Percentiles rank a stretch among this genome's conserved stretches.
Conservation (phyloP, 257 asterid species). For the Primulina tabacum region DNA sequence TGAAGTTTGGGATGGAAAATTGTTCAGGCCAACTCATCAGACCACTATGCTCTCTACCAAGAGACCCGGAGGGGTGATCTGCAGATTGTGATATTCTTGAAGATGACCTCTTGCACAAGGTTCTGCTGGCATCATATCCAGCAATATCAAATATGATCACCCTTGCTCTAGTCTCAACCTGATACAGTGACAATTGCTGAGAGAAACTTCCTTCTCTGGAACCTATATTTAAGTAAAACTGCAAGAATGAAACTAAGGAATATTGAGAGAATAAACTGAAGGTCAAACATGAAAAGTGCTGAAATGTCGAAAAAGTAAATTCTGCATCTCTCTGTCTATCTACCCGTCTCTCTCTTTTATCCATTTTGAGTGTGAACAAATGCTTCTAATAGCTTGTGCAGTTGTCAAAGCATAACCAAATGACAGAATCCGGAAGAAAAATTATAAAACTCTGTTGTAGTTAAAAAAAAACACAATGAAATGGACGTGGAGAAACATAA, state of each 20-base stretch:
- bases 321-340: neutral
- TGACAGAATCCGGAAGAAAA: neutral
- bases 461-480: too few relatives aligned
- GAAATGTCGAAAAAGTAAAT: neutral
- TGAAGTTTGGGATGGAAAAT: slow-evolving; percentile 28
- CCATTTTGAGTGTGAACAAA: neutral
- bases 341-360: neutral
- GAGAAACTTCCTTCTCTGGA: slow-evolving; percentile 48
- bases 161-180: slow-evolving; percentile 76
- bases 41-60: slow-evolving; percentile 45
- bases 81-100: slow-evolving; percentile 42
- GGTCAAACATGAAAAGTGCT: neutral
- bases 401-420: neutral
- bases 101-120: slow-evolving; percentile 56
- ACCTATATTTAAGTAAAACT: slow-evolving; percentile 29
- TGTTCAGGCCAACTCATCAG: slow-evolving; percentile 86
- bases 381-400: neutral
- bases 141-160: slow-evolving; percentile 59
- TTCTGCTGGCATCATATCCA: slow-evolving; percentile 53
- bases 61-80: slow-evolving; percentile 50
- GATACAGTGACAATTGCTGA: slow-evolving; percentile 47
- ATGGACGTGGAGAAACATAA: neutral
- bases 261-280: neutral
- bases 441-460: neutral
- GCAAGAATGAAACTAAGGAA: neutral